Evolutionary conservation across 2,329 filamentous ascomycete genomes (phyloP).

Genomic region (Stachybotrys elegans): DNA sequence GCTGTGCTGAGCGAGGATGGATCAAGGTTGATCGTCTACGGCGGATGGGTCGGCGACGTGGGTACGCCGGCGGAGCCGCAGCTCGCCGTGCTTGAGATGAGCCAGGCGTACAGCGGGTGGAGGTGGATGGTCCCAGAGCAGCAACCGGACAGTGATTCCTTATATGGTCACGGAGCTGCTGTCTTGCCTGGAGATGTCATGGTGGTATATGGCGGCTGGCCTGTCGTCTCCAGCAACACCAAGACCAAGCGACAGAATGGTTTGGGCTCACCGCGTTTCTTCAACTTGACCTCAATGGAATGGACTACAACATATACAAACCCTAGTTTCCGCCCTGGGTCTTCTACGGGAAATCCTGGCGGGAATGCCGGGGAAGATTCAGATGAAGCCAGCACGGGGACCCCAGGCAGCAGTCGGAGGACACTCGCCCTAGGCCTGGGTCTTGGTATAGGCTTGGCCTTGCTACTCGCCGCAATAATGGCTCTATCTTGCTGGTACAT

Average conservation of each 20-base stretch:
- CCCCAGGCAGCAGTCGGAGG: neutral
- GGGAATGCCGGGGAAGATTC: conserved; percentile 8
- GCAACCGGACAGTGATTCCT: conserved; percentile 39
- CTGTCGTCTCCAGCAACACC: conserved; percentile 32
- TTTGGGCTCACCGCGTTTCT: conserved; percentile 34
- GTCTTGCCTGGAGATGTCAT: conserved; percentile 63
- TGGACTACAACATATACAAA: conserved; percentile 49
- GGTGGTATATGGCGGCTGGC: conserved; percentile 61
- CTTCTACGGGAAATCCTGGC: neutral
- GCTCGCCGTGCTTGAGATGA: conserved; percentile 70
- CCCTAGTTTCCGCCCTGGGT: conserved; percentile 24
- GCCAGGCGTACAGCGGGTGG: conserved; percentile 71
- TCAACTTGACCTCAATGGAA: conserved; percentile 52
- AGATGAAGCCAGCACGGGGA: conserved; percentile 1
- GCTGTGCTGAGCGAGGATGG: conserved; percentile 78
- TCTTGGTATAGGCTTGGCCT: conserved; percentile 49
- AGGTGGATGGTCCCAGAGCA: conserved; percentile 59
- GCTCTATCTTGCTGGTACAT: conserved; percentile 48
- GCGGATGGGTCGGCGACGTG: conserved; percentile 88
- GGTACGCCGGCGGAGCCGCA: conserved; percentile 74
- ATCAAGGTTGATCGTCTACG: conserved; percentile 69
- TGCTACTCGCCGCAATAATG: conserved; percentile 40
- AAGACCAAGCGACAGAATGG: conserved; percentile 28
- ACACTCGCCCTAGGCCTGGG: conserved; percentile 59
- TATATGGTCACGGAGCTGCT: conserved; percentile 60